phyloP scores from a whole-genome alignment of 495 filamentous ascomycete species.

The Annulohypoxylon moriforme region DNA sequence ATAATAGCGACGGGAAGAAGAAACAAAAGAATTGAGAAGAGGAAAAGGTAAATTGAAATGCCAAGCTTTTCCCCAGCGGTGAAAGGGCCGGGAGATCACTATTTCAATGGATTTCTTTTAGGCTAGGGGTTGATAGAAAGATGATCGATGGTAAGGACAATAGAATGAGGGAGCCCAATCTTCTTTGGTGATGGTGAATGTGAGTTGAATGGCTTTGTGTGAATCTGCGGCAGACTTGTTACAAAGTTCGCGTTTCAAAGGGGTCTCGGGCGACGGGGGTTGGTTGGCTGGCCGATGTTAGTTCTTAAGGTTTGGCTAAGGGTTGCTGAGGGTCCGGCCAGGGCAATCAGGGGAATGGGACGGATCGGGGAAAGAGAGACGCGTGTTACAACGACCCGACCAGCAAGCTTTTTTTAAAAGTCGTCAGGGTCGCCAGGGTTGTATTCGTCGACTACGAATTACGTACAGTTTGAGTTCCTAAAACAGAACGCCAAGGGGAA shows the following conservation, averaged over 20 bases:
- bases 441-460: conserved; percentile 15
- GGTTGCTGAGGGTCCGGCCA: conserved; percentile 1
- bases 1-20: conserved; percentile 2
- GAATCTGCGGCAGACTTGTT: conserved; percentile 43
- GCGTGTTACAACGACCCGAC: not conserved
- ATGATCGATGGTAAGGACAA: conserved; percentile 8
- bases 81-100: conserved; percentile 21
- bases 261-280: conserved; percentile 21
- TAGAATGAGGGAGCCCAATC: conserved; percentile 19
- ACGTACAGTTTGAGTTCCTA: not conserved
- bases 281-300: conserved; percentile 23
- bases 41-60: conserved; percentile 21
- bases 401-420: not conserved
- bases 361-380: not conserved
- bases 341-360: conserved; percentile 22
- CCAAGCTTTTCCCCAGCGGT: conserved; percentile 35
- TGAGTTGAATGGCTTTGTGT: not conserved
- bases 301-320: not conserved
- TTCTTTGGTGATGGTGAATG: not conserved
- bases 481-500: conserved; percentile 29
- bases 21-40: conserved; percentile 8
- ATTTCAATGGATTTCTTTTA: conserved; percentile 34
- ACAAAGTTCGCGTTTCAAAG: conserved; percentile 41
- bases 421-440: not conserved
- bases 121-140: not conserved